Conservation (phyloP, 305 asterid genomes). For the Rubia peregrina region DNA sequence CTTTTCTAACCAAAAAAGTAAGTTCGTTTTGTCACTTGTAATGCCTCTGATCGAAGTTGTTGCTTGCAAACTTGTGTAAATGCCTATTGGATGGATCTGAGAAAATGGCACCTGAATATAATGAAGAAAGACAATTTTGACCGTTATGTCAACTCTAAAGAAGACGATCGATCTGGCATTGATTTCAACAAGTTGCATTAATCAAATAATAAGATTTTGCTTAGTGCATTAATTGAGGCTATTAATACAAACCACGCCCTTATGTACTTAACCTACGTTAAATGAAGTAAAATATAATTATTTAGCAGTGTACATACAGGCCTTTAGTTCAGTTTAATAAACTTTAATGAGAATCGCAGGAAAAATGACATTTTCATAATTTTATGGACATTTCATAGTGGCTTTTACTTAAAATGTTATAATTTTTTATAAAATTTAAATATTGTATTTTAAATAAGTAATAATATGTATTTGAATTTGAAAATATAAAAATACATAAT, state of each 20-base stretch:
- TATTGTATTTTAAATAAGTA: too few species aligned
- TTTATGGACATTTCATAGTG: too few species aligned
- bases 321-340: too few species aligned
- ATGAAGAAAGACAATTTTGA: not conserved
- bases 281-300: too few species aligned
- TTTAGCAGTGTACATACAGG: too few species aligned
- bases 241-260: not conserved
- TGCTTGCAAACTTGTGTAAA: not conserved
- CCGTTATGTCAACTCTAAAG: not conserved
- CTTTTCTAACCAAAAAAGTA: not conserved
- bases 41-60: constrained; percentile 13
- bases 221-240: not conserved
- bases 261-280: too few species aligned
- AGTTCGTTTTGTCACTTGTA: constrained; percentile 17
- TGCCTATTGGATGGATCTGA: not conserved
- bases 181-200: not conserved
- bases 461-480: too few species aligned
- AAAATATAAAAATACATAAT: too few species aligned
- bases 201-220: not conserved
- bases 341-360: too few species aligned
- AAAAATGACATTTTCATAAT: too few species aligned
- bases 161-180: not conserved
- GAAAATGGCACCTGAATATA: not conserved
- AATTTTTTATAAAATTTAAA: too few species aligned
- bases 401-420: too few species aligned